Base-by-base conservation (phyloP, 1,284 basidiomycete genomes). In the Ceratobasidium theobromae region DNA sequence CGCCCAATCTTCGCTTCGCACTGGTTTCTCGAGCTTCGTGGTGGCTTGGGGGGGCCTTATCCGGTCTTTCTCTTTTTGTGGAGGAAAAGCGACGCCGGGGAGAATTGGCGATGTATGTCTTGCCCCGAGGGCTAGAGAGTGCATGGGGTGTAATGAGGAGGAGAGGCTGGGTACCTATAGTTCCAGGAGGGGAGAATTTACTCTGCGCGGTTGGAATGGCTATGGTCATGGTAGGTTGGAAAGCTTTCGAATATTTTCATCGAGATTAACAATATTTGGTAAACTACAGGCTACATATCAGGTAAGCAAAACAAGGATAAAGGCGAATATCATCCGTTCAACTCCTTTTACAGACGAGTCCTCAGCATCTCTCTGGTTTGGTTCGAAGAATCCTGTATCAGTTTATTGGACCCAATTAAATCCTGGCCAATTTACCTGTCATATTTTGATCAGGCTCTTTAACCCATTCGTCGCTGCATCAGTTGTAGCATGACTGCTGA, bases 91-190 rank as follows among this genome's bases (percentile, higher is more conserved):
- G 86, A 55, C 80, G 93, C 14, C 81, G 93, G 12, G 86, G 85
- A 2, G 93, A 96, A 77, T 78, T 96, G 69, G 93, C 95, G 28
- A 95, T 97, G 88, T 99, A 96, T 75, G 93, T 94, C 2, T 78
- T 98, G 41, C 95, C 95, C n/a, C 93, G 94, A 76, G 91, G 86
- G 0, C 76, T 96, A 48, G 93, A 96, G 78, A 90, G 89, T 65
- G 85, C 86, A 11, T 98, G 95, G 95, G 82, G 87, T 1, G 84
- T 88, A 71, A 85, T 88, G 14, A 77, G 91, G 45, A 87, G 88
- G 16, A 85, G 87, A 69, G 88, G 91, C 0, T 86, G 85, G 77
- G 87, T 95, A 23, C 88, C 91, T 2, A 77, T 79, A 58, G 80
- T 82, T 1, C 82, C 77, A 75, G 84, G 77, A 81, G 92, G 73